Base-by-base conservation (phyloP, 140 eudicot species). In the Flaveria floridana region DNA sequence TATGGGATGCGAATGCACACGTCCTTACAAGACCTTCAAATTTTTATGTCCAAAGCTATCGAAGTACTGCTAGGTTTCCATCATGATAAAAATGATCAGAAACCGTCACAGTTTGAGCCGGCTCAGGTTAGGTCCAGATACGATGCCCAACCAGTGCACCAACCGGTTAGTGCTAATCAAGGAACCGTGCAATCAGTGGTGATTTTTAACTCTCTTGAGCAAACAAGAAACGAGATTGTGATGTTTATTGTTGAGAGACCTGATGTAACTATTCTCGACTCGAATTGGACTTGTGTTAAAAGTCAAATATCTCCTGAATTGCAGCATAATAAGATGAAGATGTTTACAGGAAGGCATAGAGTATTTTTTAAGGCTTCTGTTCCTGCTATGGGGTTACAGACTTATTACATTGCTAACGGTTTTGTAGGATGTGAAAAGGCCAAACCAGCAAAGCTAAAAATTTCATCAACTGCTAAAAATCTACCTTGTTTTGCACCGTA, bases 291-390 rank as follows among this genome's bases (percentile, higher is more conserved):
- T 0, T 93, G 98, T 79, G 86, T 93, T 30, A 86, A 88, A 78
- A 90, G 97, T 79, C 98, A 93, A 84, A 76, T 93, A 67, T 93
- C 98, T 79, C 98, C 98, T 1, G 98, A 93, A 75, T 75, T 93
- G 78, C 89, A 84, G 78, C 91, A 93, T 57, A 83, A 74, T 50
- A 79, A 74, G 42, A 68, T 67, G 25, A 87, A 82, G 21, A 56
- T 86, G 56, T 93, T 93, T 64, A 85, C 98, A 0, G 96, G 91
- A 20, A 86, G 87, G 73, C 98, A 93, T 73, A 79, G 97, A 11
- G 86, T 93, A 16, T 88, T 86, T 23, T 93, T 92, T 89, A 90
- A 76, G 82, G 87, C 98, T 76, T 88, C 97, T 2, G 81, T 93
- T 44, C 91, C 98, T 56, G 86, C 97, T 13, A 74, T 93, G 94